Conservation (phyloP, 768 basidiomycete species). For the Calocybe indica region DNA sequence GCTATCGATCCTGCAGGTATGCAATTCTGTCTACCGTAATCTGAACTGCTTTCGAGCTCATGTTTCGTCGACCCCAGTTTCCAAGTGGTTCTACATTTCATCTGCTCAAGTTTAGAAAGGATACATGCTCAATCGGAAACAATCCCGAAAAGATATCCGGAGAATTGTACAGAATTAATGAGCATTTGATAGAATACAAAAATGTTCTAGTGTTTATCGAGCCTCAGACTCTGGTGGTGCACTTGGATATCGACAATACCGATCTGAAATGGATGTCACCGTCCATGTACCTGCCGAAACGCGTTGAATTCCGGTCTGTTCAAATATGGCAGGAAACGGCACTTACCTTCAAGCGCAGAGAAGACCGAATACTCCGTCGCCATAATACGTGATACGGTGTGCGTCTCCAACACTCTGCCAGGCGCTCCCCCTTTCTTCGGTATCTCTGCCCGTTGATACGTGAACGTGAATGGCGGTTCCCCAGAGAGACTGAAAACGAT, state of each 20-base stretch:
- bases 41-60: not conserved
- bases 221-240: slow-evolving; percentile 44
- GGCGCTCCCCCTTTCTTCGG: slow-evolving; percentile 62
- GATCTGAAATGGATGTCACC: slow-evolving; percentile 87
- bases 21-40: slow-evolving; percentile 16
- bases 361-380: slow-evolving; percentile 82
- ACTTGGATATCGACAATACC: slow-evolving; percentile 84
- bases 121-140: not conserved
- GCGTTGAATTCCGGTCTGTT: slow-evolving; percentile 1
- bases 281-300: slow-evolving; percentile 73
- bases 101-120: slow-evolving; percentile 68
- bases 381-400: slow-evolving; percentile 78
- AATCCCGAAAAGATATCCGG: too few species aligned
- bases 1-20: slow-evolving; percentile 87
- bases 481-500: slow-evolving; percentile 88
- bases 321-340: not conserved
- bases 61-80: slow-evolving; percentile 40
- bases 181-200: slow-evolving; percentile 2
- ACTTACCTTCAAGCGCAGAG: slow-evolving; percentile 82
- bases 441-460: slow-evolving; percentile 81
- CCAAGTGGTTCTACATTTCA: slow-evolving; percentile 93
- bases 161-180: too few species aligned
- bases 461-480: slow-evolving; percentile 94
- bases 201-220: slow-evolving; percentile 15
- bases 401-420: slow-evolving; percentile 83